Base-by-base conservation (phyloP, 345 rosid species). In the Eucalyptus curtisii region DNA sequence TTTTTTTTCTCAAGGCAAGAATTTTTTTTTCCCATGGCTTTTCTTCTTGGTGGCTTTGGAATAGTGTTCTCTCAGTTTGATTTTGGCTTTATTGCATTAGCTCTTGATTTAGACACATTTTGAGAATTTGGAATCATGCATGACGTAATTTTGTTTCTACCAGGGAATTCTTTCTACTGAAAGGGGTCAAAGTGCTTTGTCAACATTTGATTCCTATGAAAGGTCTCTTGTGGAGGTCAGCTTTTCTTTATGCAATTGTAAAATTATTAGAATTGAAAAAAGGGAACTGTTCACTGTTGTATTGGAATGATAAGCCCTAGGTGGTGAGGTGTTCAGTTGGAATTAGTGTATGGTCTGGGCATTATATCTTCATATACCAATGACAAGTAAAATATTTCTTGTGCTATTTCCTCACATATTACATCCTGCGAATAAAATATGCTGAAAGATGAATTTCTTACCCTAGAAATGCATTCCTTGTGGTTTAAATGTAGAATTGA, bases 101-200 rank as follows among this genome's bases (percentile, higher is more conserved):
- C 15, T 76, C 82, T 76, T 37, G 45, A 44, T 76, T 76, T 76
- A 20, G 82, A 37, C 15, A 42, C 47, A 37, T 76, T 37, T 40
- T 76, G 12, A 19, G 82, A 76, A 76, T 76, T 76, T 76, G 82
- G 47, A 10, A 37, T 37, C 45, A 20, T 76, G 45, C 82, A 76
- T 76, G 82, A 76, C 3, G 27, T 37, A 37, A 76, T 14, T 76
- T 40, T 76, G 81, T 76, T 76, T 76, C 27, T 37, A 92, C 85
- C 92, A 97, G 99, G 99, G 99, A 90, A 94, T 97, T 91, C 98
- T 96, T 90, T 96, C 99, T 76, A 97, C 99, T 68, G 99, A 93
- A 93, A 96, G 95, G 88, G 99, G 99, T 88, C 98, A 95, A 89
- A 92, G 91, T 91, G 98, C 98, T 89, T 82, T 95, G 55, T 88